Conservation (phyloP, 2,329 filamentous ascomycete species). For the Malbranchea cinnamomea region DNA sequence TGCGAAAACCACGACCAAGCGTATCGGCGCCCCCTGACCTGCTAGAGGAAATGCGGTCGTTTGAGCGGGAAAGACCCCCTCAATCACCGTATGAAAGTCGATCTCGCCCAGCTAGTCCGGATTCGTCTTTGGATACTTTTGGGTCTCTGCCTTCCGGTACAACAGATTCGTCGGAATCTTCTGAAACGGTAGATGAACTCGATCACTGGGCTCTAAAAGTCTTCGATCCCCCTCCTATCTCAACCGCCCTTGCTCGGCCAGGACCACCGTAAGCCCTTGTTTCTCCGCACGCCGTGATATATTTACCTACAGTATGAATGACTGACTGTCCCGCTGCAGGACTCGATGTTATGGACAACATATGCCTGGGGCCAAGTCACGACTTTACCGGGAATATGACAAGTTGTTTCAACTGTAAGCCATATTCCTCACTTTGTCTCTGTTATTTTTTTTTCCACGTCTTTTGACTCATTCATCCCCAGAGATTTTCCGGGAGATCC, state of each 20-base stretch:
- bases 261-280: too few relatives aligned
- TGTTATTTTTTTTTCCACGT: background rate
- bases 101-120: too few relatives aligned
- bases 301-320: too few relatives aligned
- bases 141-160: too few relatives aligned
- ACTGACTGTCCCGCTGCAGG: conserved; percentile 12
- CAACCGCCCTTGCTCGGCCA: too few relatives aligned
- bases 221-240: conserved; percentile 20
- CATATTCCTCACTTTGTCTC: background rate
- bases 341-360: conserved; percentile 22
- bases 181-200: conserved; percentile 20
- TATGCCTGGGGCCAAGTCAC: conserved; percentile 15
- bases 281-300: too few relatives aligned
- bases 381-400: conserved; percentile 23
- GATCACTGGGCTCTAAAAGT: conserved; percentile 30
- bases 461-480: conserved; percentile 4
- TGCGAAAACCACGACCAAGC: conserved; percentile 1
- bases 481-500: conserved; percentile 34
- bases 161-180: too few relatives aligned
- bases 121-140: conserved; percentile 2
- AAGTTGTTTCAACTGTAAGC: conserved; percentile 25
- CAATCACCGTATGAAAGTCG: too few relatives aligned
- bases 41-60: conserved; percentile 4
- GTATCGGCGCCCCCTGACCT: conserved; percentile 1
- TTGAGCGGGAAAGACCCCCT: conserved; percentile 9